phyloP scores from a whole-genome alignment of 2,329 filamentous ascomycete species.

The Trichoderma gracile region DNA sequence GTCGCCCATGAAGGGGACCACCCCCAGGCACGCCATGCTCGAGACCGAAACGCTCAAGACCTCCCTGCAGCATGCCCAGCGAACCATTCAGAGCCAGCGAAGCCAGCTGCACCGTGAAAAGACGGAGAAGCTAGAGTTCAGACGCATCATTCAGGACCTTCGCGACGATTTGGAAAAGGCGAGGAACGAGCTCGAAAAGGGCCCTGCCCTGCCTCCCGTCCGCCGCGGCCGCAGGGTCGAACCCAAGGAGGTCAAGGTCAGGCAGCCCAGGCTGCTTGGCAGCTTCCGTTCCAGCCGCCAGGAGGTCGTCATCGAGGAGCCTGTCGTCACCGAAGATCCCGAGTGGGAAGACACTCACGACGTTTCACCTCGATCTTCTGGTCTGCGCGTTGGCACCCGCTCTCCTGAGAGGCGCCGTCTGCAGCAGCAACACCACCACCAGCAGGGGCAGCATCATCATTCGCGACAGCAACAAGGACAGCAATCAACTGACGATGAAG shows the following conservation, averaged over 20 bases:
- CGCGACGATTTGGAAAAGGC: conserved; percentile 84
- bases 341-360: conserved; percentile 82
- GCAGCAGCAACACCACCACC: neutral
- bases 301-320: conserved; percentile 70
- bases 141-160: conserved; percentile 91
- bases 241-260: conserved; percentile 77
- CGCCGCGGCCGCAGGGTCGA: conserved; percentile 65
- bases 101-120: conserved; percentile 96
- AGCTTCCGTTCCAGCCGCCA: conserved; percentile 71
- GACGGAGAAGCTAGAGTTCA: conserved; percentile 95
- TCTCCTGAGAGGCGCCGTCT: conserved; percentile 6
- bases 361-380: conserved; percentile 32
- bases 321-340: conserved; percentile 68
- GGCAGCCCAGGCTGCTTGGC: conserved; percentile 75
- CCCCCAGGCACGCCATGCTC: conserved; percentile 85
- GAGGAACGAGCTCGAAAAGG: conserved; percentile 51
- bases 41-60: conserved; percentile 95
- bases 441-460: neutral
- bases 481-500: neutral
- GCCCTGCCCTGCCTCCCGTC: conserved; percentile 44
- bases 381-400: conserved; percentile 9
- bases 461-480: neutral
- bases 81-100: conserved; percentile 94
- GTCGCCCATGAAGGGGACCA: conserved; percentile 83
- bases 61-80: conserved; percentile 88